Conservation (phyloP, 2,329 filamentous ascomycete species). For the Colletotrichum liriopes region DNA sequence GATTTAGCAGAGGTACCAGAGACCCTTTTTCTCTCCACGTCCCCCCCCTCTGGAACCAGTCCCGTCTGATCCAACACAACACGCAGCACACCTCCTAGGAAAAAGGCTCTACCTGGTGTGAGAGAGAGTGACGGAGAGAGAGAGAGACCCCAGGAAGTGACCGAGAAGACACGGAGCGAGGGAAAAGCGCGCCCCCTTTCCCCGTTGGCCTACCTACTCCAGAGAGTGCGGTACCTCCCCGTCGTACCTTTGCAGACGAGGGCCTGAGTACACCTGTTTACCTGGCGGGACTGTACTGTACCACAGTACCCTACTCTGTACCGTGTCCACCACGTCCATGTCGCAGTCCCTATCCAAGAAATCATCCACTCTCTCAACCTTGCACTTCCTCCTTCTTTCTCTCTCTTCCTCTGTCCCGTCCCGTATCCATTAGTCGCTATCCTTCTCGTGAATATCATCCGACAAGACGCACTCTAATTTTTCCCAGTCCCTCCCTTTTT, state of each 20-base stretch:
- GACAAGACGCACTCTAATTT: constrained; percentile 44
- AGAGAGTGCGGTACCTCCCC: constrained; percentile 6
- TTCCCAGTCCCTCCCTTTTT: constrained; percentile 35
- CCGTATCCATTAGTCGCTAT: constrained; percentile 38
- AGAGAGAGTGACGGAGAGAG: background rate
- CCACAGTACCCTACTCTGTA: constrained; percentile 16
- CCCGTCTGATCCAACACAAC: constrained; percentile 28
- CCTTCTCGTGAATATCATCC: constrained; percentile 42
- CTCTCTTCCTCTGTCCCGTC: constrained; percentile 23
- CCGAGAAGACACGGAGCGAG: background rate
- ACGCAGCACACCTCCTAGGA: constrained; percentile 16
- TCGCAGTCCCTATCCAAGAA: constrained; percentile 29
- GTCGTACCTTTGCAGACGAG: constrained; percentile 10
- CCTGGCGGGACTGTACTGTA: constrained; percentile 13
- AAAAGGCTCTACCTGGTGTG: background rate
- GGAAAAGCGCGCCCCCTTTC: constrained; percentile 21
- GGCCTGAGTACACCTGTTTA: background rate
- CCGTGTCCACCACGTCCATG: constrained; percentile 39
- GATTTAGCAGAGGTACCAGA: constrained; percentile 9
- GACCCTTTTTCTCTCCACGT: constrained; percentile 23
- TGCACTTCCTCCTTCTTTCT: constrained; percentile 39
- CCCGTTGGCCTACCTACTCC: constrained; percentile 11
- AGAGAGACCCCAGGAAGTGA: background rate
- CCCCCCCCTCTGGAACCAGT: constrained; percentile 15
- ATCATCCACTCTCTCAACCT: constrained; percentile 44